phyloP scores from a whole-genome alignment of 345 rosid species.

The Diplotaxis tenuifolia region DNA sequence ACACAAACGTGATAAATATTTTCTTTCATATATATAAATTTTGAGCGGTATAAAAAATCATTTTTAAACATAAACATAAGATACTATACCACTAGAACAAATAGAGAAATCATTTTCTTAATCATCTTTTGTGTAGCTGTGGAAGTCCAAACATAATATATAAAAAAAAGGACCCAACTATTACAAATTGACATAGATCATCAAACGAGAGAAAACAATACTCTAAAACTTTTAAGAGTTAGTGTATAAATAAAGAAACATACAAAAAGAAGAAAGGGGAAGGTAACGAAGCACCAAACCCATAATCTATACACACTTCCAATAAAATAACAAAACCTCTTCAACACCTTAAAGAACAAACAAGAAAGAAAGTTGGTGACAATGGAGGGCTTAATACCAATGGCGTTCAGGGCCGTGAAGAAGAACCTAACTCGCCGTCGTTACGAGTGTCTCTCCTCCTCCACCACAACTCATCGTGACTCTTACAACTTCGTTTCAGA shows the following conservation, averaged over 20 bases:
- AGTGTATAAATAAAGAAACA: slow-evolving; percentile 25
- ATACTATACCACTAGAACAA: background rate
- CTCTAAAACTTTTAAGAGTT: background rate
- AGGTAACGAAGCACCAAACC: slow-evolving; percentile 19
- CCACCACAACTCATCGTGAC: slow-evolving; percentile 33
- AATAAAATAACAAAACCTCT: slow-evolving; percentile 1
- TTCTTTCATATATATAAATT: background rate
- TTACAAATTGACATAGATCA: background rate
- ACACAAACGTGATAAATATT: background rate
- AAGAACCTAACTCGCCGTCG: slow-evolving; percentile 55
- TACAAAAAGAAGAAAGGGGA: slow-evolving; percentile 22
- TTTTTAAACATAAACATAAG: background rate
- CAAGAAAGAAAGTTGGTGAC: background rate
- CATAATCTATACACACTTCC: background rate
- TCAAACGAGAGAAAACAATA: background rate
- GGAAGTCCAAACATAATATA: background rate
- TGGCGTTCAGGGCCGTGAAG: slow-evolving; percentile 66
- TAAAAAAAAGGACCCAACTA: background rate
- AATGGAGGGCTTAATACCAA: slow-evolving; percentile 87
- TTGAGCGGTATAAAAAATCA: background rate
- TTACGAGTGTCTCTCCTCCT: slow-evolving; percentile 70
- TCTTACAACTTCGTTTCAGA: slow-evolving; percentile 34
- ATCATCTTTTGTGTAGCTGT: background rate
- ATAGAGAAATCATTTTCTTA: background rate
- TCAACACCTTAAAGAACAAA: slow-evolving; percentile 9